A percentile compares a stretch with the other conserved stretches of the same genome.
Conservation (phyloP, 495 filamentous ascomycete genomes). For the Penicillium arizonense region DNA sequence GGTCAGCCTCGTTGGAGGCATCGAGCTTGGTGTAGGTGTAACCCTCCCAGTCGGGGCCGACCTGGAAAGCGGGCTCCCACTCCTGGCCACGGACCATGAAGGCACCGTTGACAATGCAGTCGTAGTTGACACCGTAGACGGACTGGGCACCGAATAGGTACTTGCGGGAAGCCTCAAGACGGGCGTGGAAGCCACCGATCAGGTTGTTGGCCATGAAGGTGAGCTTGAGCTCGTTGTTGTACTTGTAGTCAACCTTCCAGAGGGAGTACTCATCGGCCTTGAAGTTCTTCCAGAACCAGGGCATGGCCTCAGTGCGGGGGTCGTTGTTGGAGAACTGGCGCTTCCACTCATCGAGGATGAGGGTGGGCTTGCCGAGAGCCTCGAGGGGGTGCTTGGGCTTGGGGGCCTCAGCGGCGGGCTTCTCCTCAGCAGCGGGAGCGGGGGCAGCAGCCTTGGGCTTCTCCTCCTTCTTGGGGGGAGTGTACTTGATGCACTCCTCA, state of each 20-base stretch:
- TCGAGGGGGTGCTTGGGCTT: slow-evolving; percentile 98
- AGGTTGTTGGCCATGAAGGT: slow-evolving; percentile 98
- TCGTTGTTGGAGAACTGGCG: slow-evolving; percentile 98
- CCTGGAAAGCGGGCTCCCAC: slow-evolving; percentile 80
- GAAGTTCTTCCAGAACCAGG: slow-evolving; percentile 98
- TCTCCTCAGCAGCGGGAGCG: slow-evolving; percentile 58
- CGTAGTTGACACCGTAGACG: slow-evolving; percentile 83
- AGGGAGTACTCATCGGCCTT: slow-evolving; percentile 93
- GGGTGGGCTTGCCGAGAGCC: slow-evolving; percentile 72
- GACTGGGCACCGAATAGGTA: slow-evolving; percentile 92
- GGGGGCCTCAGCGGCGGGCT: slow-evolving; percentile 66
- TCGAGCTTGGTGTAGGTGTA: slow-evolving; percentile 97
- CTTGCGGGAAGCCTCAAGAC: slow-evolving; percentile 97
- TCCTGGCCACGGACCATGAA: slow-evolving; percentile 95
- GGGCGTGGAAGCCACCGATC: slow-evolving; percentile 93
- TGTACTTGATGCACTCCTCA: slow-evolving; percentile 83
- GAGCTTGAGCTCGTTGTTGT: slow-evolving; percentile 94
- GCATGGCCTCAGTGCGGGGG: slow-evolving; percentile 74
- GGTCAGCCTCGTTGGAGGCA: slow-evolving; percentile 75
- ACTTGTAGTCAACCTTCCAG: slow-evolving; percentile 93
- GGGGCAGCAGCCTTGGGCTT: slow-evolving; percentile 61
- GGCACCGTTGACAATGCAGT: slow-evolving; percentile 85
- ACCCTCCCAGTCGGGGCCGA: slow-evolving; percentile 95
- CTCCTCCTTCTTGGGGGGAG: slow-evolving; percentile 85
- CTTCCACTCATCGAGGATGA: slow-evolving; percentile 96